Percentiles rank a stretch among this genome's conserved stretches.
phyloP scores from a whole-genome alignment of 305 asterid species.

The Fraxinus albicans region DNA sequence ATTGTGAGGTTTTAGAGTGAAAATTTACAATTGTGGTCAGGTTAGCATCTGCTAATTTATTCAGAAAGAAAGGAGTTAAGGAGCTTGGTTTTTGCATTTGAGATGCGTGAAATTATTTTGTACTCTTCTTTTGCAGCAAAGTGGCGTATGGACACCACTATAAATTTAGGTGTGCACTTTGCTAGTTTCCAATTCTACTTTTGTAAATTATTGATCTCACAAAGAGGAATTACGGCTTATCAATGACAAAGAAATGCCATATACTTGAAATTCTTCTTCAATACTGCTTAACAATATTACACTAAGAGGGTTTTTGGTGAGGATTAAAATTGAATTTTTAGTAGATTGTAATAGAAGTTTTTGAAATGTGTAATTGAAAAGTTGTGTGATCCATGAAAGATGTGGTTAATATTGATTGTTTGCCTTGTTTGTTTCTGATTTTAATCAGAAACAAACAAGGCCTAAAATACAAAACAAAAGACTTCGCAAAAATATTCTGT shows the following conservation, averaged over 20 bases:
- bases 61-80: not conserved
- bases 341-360: too few species aligned
- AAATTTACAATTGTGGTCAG: not conserved
- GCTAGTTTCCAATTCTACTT: not conserved
- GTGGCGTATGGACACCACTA: not conserved
- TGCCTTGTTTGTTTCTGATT: too few species aligned
- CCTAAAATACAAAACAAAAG: not conserved
- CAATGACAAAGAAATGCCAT: not conserved
- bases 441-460: too few species aligned
- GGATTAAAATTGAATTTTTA: too few species aligned
- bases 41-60: not conserved
- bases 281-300: not conserved
- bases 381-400: too few species aligned
- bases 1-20: not conserved
- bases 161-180: not conserved
- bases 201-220: not conserved
- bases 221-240: not conserved
- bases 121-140: not conserved
- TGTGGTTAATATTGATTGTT: too few species aligned
- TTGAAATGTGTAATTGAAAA: too few species aligned
- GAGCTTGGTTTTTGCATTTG: not conserved
- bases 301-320: too few species aligned
- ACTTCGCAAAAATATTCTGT: not conserved
- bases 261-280: not conserved
- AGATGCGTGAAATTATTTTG: not conserved